phyloP scores from a whole-genome alignment of 108 stramenopile species.

The Licmophora abbreviata region DNA sequence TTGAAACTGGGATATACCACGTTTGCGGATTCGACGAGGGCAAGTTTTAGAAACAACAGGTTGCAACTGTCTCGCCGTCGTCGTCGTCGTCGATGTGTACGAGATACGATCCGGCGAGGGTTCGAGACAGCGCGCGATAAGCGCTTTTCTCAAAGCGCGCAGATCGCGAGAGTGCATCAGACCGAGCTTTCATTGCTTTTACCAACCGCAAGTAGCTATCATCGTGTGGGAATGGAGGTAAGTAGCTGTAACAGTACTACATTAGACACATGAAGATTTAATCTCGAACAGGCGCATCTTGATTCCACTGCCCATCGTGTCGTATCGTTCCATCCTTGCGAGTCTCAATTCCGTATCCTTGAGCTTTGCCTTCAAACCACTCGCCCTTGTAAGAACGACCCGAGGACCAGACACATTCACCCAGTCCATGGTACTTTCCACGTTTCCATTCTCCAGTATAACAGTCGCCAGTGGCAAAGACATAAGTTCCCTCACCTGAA shows the following conservation, averaged over 20 bases:
- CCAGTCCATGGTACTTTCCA: slow-evolving; percentile 24
- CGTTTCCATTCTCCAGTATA: slow-evolving; percentile 17
- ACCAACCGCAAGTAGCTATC: no score
- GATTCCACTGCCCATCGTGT: slow-evolving; percentile 30
- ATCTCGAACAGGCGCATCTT: slow-evolving; percentile 18
- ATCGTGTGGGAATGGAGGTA: no score
- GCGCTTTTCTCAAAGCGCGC: no score
- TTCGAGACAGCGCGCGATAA: no score
- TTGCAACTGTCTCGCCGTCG: no score
- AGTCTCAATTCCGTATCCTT: slow-evolving; percentile 27
- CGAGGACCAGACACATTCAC: slow-evolving; percentile 22
- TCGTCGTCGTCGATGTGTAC: no score
- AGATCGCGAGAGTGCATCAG: no score
- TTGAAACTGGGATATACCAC: no score
- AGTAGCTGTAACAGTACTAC: not conserved
- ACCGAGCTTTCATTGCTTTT: no score
- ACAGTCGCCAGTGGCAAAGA: slow-evolving; percentile 10
- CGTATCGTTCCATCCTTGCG: slow-evolving; percentile 31
- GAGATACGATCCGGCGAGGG: no score
- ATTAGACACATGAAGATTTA: not conserved
- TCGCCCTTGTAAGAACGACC: slow-evolving; percentile 30
- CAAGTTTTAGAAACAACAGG: no score
- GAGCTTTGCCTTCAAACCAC: slow-evolving; percentile 25
- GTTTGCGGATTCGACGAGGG: no score
- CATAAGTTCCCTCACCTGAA: slow-evolving; percentile 1